Evolutionary conservation across 345 rosid species (phyloP).

Genomic region (Erodium maritimum): DNA sequence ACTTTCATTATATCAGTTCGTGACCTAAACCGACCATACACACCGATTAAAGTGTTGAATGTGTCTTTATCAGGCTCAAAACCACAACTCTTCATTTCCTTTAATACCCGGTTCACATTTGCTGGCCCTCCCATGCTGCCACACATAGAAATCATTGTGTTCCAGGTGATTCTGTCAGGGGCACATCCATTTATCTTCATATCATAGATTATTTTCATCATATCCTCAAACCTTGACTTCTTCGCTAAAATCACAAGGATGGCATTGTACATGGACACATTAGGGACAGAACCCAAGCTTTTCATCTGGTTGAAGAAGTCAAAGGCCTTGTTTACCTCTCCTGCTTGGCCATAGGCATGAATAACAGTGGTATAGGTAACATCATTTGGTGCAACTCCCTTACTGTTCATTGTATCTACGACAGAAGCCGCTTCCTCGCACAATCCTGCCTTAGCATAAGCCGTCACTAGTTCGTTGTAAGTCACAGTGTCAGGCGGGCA

Average conservation of each 20-base stretch:
- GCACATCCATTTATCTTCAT: constrained; percentile 74
- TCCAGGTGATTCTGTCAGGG: constrained; percentile 87
- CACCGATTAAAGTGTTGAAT: constrained; percentile 71
- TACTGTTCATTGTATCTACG: constrained; percentile 45
- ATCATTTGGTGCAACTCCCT: constrained; percentile 69
- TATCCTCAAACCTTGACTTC: constrained; percentile 50
- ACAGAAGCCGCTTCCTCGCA: constrained; percentile 66
- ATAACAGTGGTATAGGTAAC: constrained; percentile 77
- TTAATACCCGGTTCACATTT: constrained; percentile 51
- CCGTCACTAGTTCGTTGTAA: constrained; percentile 75
- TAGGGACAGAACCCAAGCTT: constrained; percentile 72
- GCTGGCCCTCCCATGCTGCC: constrained; percentile 58
- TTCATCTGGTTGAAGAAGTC: constrained; percentile 55
- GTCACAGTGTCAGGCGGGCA: constrained; percentile 65
- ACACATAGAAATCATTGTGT: constrained; percentile 76
- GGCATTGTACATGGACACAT: constrained; percentile 65
- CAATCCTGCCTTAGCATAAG: constrained; percentile 81
- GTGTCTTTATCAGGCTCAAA: constrained; percentile 85
- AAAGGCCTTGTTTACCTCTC: constrained; percentile 61
- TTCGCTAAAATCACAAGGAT: constrained; percentile 74
- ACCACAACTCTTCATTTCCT: constrained; percentile 83
- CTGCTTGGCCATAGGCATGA: constrained; percentile 73
- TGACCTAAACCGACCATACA: constrained; percentile 75
- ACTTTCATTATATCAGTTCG: constrained; percentile 54
- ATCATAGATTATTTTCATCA: constrained; percentile 59